A percentile compares a stretch with the other conserved stretches of the same genome.
phyloP scores from a whole-genome alignment of 2,329 filamentous ascomycete species.

The Trichocomaceae sp. region DNA sequence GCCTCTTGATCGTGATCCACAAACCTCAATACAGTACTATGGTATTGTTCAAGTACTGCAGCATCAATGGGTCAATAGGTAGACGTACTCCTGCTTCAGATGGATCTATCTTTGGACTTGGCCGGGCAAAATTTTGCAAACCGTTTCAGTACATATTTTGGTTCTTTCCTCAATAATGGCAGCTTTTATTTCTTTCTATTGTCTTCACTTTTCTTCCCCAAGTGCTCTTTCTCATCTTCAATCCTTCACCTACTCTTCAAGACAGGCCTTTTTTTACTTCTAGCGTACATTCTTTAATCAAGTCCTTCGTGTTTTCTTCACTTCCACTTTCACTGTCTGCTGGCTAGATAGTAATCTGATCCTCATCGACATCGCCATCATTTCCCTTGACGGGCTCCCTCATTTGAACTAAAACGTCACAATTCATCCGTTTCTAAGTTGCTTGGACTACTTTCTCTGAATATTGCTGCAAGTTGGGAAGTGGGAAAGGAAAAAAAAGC shows the following conservation, averaged over 20 bases:
- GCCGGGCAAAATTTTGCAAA: background rate
- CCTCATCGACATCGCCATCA: background rate
- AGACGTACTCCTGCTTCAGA: background rate
- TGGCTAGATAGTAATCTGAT: conserved; percentile 9
- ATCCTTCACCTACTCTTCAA: background rate
- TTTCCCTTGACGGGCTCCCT: background rate
- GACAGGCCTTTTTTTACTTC: background rate
- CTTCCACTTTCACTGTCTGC: conserved; percentile 7
- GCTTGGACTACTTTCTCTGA: background rate
- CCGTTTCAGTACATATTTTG: background rate
- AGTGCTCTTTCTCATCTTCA: background rate
- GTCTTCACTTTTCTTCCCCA: background rate
- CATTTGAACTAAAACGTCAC: conserved; percentile 5
- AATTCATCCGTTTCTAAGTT: background rate
- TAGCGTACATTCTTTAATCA: background rate
- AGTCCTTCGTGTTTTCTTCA: background rate
- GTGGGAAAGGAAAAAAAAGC: background rate
- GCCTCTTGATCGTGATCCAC: background rate
- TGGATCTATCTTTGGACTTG: background rate
- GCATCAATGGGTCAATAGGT: conserved; percentile 5
- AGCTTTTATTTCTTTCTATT: background rate
- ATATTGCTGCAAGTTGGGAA: background rate
- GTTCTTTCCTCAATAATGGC: background rate
- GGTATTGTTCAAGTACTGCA: conserved; percentile 4
- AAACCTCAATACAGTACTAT: background rate